These are phyloP conservation scores for Colletotrichum karsti DNA, from an alignment of 2,329 filamentous ascomycete genomes.

Conservation along the genomic window DNA sequence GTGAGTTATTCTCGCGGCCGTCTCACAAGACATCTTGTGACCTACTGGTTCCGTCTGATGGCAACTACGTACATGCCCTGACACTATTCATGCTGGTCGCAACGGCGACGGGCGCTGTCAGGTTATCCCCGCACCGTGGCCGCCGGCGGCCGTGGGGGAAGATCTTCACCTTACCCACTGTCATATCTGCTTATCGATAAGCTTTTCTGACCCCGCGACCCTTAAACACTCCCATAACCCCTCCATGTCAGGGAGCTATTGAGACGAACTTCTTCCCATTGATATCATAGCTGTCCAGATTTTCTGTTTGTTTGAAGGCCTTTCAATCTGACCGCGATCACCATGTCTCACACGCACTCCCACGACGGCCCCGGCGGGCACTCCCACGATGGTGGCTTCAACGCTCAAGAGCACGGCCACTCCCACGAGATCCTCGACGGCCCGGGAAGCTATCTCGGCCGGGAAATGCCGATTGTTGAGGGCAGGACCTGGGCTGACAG, in stretches of 20 bases:
- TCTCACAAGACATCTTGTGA: neutral
- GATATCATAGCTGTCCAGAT: neutral
- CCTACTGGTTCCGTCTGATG: neutral
- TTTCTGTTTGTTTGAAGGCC: neutral
- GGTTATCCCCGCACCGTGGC: conserved; percentile 12
- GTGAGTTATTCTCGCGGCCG: no score
- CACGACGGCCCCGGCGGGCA: conserved; percentile 59
- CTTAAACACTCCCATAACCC: conserved; percentile 8
- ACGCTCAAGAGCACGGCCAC: conserved; percentile 83
- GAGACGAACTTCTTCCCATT: neutral
- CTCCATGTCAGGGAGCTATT: neutral
- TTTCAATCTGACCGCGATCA: neutral
- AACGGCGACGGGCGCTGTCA: neutral
- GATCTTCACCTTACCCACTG: neutral
- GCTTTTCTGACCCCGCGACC: conserved; percentile 12
- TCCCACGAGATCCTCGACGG: conserved; percentile 95
- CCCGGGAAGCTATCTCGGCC: conserved; percentile 86
- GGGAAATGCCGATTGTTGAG: conserved; percentile 93
- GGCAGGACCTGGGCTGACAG: conserved; percentile 88
- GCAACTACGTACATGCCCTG: neutral
- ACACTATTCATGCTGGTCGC: neutral
- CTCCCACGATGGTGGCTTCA: conserved; percentile 63
- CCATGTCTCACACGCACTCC: conserved; percentile 51
- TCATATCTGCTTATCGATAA: conserved; percentile 23
- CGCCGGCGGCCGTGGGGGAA: conserved; percentile 21